Evolutionary conservation across 169 alveolate species (phyloP).

Genomic region (Plasmodium gaboni): DNA sequence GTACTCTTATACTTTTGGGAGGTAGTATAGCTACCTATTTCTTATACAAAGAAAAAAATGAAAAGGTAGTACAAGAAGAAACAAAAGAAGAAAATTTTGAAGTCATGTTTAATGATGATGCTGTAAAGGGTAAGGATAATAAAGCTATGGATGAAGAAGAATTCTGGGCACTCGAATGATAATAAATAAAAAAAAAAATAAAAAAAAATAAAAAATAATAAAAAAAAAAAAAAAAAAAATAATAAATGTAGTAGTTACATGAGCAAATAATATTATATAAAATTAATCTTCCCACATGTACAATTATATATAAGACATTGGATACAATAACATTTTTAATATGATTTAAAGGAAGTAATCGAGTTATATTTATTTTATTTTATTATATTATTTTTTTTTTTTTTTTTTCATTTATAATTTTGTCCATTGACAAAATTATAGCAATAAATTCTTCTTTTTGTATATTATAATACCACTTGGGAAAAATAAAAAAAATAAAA

Average conservation of each 20-base stretch:
- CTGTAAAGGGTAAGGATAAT: slow-evolving; percentile 1
- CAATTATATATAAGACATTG: too few species aligned
- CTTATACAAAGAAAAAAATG: slow-evolving; percentile 12
- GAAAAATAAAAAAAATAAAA: too few species aligned
- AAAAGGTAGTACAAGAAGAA: not conserved
- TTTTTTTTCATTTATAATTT: too few species aligned
- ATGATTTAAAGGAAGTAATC: too few species aligned
- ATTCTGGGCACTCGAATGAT: slow-evolving; percentile 48
- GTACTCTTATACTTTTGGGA: slow-evolving; percentile 15
- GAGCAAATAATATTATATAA: too few species aligned
- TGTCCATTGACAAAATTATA: too few species aligned
- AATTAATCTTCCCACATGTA: too few species aligned
- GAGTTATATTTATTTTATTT: too few species aligned
- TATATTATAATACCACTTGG: too few species aligned
- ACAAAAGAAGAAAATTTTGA: slow-evolving; percentile 20
- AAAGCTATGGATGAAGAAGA: slow-evolving; percentile 49
- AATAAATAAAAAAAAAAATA: not conserved
- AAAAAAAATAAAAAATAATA: not conserved
- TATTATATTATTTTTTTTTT: too few species aligned
- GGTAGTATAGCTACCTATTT: slow-evolving; percentile 36
- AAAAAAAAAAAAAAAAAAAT: not conserved
- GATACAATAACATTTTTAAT: too few species aligned
- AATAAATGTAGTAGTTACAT: not conserved
- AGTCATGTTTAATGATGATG: slow-evolving; percentile 32
- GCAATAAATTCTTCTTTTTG: too few species aligned